A percentile compares a stretch with the other conserved stretches of the same genome.
phyloP scores from a whole-genome alignment of 2,329 filamentous ascomycete genomes.

The Phaeomoniella chlamydospora region DNA sequence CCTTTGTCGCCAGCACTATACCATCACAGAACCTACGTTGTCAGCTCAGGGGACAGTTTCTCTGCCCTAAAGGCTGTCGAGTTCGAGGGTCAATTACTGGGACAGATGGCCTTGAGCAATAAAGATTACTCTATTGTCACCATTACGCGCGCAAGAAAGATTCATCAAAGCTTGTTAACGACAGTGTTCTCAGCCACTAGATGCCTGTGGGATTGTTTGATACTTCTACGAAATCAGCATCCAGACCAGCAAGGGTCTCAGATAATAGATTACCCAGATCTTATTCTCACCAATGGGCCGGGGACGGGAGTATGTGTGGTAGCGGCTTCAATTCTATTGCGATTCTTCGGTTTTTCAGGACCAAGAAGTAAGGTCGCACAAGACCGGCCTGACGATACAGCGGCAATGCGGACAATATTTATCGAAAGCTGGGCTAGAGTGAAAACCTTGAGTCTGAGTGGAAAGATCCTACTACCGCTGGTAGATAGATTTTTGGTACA shows the following conservation, averaged over 20 bases:
- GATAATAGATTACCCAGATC: conserved; percentile 43
- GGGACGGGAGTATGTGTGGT: conserved; percentile 72
- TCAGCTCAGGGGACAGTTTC: conserved; percentile 62
- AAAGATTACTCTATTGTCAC: conserved; percentile 43
- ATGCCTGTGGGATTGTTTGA: conserved; percentile 2
- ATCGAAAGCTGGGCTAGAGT: conserved; percentile 89
- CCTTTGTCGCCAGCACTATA: conserved; percentile 28
- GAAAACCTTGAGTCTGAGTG: conserved; percentile 68
- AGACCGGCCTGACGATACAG: conserved; percentile 5
- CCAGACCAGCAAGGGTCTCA: conserved; percentile 9
- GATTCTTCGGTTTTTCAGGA: conserved; percentile 25
- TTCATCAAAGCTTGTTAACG: conserved; percentile 68
- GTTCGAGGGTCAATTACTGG: conserved; percentile 37
- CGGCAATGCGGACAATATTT: conserved; percentile 60
- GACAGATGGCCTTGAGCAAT: conserved; percentile 1
- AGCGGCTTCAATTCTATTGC: conserved; percentile 39
- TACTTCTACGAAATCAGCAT: conserved; percentile 11
- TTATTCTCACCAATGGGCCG: conserved; percentile 78
- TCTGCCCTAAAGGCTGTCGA: conserved; percentile 49
- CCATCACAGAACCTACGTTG: conserved; percentile 63
- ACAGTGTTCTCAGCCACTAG: conserved; percentile 46
- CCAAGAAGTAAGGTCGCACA: conserved; percentile 1
- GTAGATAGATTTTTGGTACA: conserved; percentile 75
- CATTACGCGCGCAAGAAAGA: conserved; percentile 61
- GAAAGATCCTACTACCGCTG: conserved; percentile 56